phyloP scores from a whole-genome alignment of 768 basidiomycete genomes.

The Mycena crocata region DNA sequence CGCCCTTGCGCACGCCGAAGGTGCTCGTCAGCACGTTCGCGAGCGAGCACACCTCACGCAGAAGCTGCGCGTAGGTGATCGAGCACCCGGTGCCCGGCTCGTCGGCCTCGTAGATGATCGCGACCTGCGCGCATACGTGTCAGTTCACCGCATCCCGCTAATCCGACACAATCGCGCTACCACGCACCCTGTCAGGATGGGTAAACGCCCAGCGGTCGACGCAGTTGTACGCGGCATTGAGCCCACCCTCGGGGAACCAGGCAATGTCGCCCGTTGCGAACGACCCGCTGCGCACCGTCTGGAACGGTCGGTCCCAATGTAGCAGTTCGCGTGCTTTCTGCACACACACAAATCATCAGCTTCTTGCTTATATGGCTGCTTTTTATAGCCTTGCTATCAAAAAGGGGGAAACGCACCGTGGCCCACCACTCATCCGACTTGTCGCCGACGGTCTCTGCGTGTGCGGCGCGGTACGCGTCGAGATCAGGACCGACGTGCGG shows the following conservation, averaged over 20 bases:
- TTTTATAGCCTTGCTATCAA: neutral
- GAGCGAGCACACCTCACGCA: conserved; percentile 88
- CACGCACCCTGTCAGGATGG: conserved; percentile 84
- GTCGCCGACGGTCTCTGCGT: conserved; percentile 78
- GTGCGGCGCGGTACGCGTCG: conserved; percentile 76
- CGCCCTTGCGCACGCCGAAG: conserved; percentile 94
- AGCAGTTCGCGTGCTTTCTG: conserved; percentile 81
- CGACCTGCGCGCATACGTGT: conserved; percentile 81
- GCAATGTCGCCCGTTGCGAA: conserved; percentile 89
- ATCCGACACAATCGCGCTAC: no score
- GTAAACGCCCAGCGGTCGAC: conserved; percentile 96
- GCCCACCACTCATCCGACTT: conserved; percentile 91
- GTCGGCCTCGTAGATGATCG: conserved; percentile 98
- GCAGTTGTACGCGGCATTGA: conserved; percentile 97
- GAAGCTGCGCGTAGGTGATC: conserved; percentile 85
- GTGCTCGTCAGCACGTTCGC: conserved; percentile 89
- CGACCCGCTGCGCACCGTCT: conserved; percentile 83
- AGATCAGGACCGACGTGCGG: conserved; percentile 82
- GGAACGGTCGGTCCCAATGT: conserved; percentile 91
- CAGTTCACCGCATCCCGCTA: no score
- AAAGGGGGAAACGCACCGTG: conserved; percentile 59
- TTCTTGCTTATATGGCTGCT: neutral
- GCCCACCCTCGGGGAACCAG: conserved; percentile 96
- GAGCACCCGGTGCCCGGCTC: conserved; percentile 85
- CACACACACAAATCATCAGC: neutral